Evolutionary conservation across 148 eudicot species (phyloP), one percentile per base, ranked within the genome.

Genomic region (Diospyros lotus): DNA sequence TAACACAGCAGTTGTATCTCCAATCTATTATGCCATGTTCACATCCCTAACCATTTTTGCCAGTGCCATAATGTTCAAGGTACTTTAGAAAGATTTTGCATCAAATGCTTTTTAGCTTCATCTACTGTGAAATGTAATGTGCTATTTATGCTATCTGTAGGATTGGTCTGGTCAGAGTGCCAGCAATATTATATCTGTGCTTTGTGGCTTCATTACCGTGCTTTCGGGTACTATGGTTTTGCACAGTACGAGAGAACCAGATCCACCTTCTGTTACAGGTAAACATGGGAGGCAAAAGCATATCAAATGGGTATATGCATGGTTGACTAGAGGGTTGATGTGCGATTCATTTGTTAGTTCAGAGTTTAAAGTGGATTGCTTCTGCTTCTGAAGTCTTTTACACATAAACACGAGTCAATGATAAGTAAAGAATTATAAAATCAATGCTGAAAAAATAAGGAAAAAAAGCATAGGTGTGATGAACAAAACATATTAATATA

Each of bases 151-250:
- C 56, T 58, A 65, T 72, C 63, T 48, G 56, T 71, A 90, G 94
- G 91, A 90, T 80, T 90, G 90, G 86, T 77, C 84, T 75, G 91
- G 89, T 78, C 91, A 90, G 78, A 88, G 86, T 84, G 86, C 84
- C 61, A 84, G 88, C 77, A 82, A 69, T 77, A 82, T 90, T 15
- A 84, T 82, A 68, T 87, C 94, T 12, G 94, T 78, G 71, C 87
- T 90, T 18, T 90, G 94, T 72, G 94, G 94, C 46, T 90, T 90
- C 73, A 76, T 86, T 46, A 90, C 94, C 42, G 91, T 90, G 64
- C 84, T 90, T 67, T 86, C 88, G 28, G 94, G 94, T 64, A 88
- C 91, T 18, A 76, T 83, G 81, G 84, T 90, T 48, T 75, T 90
- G 77, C 94, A 90, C 74, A 82, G 80, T 79, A 84, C 87, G n/a